Evolutionary conservation across 352 stramenopile genomes (phyloP).

Genomic region (Globisporangium yorkense): DNA sequence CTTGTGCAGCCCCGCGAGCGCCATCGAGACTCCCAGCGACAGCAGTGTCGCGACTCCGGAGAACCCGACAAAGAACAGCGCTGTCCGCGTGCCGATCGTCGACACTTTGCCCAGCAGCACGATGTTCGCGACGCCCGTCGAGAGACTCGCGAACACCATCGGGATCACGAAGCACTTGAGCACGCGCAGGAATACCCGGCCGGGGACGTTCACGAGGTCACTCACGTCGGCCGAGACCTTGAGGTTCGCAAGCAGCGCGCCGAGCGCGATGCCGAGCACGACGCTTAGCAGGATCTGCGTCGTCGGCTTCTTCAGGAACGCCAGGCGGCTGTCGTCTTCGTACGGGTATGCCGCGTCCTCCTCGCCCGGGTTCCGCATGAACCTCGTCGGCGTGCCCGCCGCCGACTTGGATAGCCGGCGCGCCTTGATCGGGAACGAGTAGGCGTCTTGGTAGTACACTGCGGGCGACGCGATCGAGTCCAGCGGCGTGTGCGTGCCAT

Average conservation of each 20-base stretch:
- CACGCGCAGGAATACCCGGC: slow-evolving; percentile 37
- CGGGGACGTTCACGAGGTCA: slow-evolving; percentile 31
- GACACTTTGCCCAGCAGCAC: slow-evolving; percentile 63
- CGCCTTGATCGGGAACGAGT: slow-evolving; percentile 18
- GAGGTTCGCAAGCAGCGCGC: slow-evolving; percentile 25
- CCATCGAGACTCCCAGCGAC: slow-evolving; percentile 37
- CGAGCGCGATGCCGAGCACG: slow-evolving; percentile 24
- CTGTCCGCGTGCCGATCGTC: slow-evolving; percentile 42
- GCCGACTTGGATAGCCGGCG: slow-evolving; percentile 5
- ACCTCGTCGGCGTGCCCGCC: slow-evolving; percentile 6
- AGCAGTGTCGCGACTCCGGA: slow-evolving; percentile 26
- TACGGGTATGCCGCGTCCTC: slow-evolving; percentile 3
- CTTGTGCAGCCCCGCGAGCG: slow-evolving; percentile 30
- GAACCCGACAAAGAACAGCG: slow-evolving; percentile 42
- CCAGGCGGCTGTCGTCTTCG: slow-evolving; percentile 16
- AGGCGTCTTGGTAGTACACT: slow-evolving; percentile 31
- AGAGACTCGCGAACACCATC: slow-evolving; percentile 65
- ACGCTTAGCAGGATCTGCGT: slow-evolving; percentile 40
- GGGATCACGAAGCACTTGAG: slow-evolving; percentile 53
- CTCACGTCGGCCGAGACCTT: slow-evolving; percentile 28
- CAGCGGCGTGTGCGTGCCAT: slow-evolving; percentile 17
- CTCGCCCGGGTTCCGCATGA: slow-evolving; percentile 5
- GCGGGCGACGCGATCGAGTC: slow-evolving; percentile 34
- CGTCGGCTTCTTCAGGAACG: slow-evolving; percentile 24
- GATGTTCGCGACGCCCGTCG: slow-evolving; percentile 55